Evolutionary conservation across 495 filamentous ascomycete genomes (phyloP).

Genomic region (Aspergillus mulundensis): DNA sequence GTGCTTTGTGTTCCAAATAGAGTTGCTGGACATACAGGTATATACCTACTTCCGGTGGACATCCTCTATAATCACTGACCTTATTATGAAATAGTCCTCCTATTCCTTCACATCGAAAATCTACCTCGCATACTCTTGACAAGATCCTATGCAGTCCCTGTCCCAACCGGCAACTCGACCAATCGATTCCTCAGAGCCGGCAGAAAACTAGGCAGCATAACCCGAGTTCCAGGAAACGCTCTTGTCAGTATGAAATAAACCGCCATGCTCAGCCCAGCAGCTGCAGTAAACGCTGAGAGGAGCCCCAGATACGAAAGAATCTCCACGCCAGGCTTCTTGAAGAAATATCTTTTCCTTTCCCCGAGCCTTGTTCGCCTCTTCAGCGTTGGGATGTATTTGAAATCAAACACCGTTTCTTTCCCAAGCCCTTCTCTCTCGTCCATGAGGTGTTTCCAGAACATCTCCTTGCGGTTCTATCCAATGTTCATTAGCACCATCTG

Average conservation of each 20-base stretch:
- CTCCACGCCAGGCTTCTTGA: conserved; percentile 26
- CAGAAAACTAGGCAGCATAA: neutral
- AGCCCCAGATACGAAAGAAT: conserved; percentile 28
- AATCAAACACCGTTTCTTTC: conserved; percentile 53
- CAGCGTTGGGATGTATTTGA: conserved; percentile 61
- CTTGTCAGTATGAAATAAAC: neutral
- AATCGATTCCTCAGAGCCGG: neutral
- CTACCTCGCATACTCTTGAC: neutral
- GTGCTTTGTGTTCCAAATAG: neutral
- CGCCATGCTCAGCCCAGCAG: conserved; percentile 10
- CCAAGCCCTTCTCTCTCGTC: conserved; percentile 54
- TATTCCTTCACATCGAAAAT: neutral
- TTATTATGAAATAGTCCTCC: too few species aligned
- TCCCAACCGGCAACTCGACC: neutral
- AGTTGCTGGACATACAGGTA: too few species aligned
- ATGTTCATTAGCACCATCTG: neutral
- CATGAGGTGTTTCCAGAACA: conserved; percentile 52
- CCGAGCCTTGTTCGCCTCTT: conserved; percentile 28
- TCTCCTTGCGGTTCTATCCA: conserved; percentile 38
- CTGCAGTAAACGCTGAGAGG: conserved; percentile 17
- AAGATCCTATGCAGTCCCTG: neutral
- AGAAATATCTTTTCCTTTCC: conserved; percentile 21
- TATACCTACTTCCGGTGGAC: too few species aligned
- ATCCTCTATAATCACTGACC: too few species aligned
- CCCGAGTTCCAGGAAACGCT: neutral